Percentiles rank a stretch among this genome's conserved stretches.
These are phyloP conservation scores for Lasiosphaeria miniovina DNA, from an alignment of 495 filamentous ascomycete genomes.

Conservation along the genomic window DNA sequence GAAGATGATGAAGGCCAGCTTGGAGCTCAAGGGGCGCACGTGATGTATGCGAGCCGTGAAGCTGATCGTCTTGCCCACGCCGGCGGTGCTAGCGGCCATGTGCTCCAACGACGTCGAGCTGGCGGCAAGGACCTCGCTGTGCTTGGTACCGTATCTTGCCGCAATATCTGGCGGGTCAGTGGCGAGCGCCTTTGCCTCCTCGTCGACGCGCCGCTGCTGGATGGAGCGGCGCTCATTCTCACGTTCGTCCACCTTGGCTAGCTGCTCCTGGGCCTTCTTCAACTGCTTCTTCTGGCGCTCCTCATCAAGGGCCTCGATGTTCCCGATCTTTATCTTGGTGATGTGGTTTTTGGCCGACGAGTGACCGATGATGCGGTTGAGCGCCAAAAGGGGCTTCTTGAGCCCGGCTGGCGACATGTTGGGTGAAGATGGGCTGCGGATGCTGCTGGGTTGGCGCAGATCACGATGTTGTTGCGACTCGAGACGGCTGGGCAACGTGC, in stretches of 20 bases:
- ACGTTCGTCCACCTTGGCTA: constrained; percentile 45
- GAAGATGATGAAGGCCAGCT: constrained; percentile 84
- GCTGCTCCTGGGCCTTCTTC: constrained; percentile 44
- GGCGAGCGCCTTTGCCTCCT: constrained; percentile 41
- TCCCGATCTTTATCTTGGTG: constrained; percentile 42
- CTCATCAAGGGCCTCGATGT: constrained; percentile 45
- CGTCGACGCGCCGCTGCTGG: constrained; percentile 45
- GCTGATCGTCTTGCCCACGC: constrained; percentile 62
- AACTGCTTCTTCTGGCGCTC: constrained; percentile 51
- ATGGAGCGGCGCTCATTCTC: constrained; percentile 53
- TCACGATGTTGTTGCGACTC: constrained; percentile 2
- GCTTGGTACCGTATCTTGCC: constrained; percentile 56
- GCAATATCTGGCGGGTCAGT: constrained; percentile 55
- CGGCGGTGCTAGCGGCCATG: constrained; percentile 27
- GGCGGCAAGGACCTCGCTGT: constrained; percentile 30
- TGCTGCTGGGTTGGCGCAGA: constrained; percentile 6
- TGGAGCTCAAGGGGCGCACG: constrained; percentile 77
- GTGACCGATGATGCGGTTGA: constrained; percentile 45
- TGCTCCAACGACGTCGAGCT: constrained; percentile 23
- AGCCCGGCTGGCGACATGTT: constrained; percentile 37
- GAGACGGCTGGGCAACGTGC: no score
- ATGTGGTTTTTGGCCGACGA: constrained; percentile 45
- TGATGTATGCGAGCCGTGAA: constrained; percentile 87
- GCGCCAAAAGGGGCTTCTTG: constrained; percentile 41
- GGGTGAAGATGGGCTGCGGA: neutral